phyloP scores from a whole-genome alignment of 768 basidiomycete species.

The Boletus vermiculosoides region DNA sequence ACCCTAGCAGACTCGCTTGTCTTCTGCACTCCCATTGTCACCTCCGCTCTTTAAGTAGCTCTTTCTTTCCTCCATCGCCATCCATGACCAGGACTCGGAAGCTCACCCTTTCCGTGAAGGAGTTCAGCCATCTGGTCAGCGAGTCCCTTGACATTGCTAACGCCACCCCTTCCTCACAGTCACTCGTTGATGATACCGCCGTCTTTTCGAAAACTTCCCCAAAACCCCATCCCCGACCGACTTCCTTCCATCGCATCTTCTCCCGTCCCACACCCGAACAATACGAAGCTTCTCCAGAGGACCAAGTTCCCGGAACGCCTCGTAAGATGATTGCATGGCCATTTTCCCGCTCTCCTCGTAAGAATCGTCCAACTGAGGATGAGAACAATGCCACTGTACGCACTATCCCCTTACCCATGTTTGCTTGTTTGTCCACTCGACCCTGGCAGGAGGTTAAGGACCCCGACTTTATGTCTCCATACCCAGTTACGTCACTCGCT shows the following conservation, averaged over 20 bases:
- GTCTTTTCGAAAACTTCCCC: slow-evolving; percentile 18
- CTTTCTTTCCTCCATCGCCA: not conserved
- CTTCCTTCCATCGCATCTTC: slow-evolving; percentile 33
- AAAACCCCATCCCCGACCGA: slow-evolving; percentile 19
- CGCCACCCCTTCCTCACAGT: slow-evolving; percentile 8
- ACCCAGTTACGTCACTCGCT: slow-evolving; percentile 18
- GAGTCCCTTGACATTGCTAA: slow-evolving; percentile 30
- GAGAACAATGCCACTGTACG: slow-evolving; percentile 15
- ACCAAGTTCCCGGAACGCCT: slow-evolving; percentile 13
- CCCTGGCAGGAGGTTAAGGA: slow-evolving; percentile 6
- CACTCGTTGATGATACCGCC: slow-evolving; percentile 24
- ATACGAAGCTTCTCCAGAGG: slow-evolving; percentile 7
- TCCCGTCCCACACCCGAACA: slow-evolving; percentile 22
- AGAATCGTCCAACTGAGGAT: slow-evolving; percentile 12
- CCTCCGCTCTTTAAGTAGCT: not conserved
- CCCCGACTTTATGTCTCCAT: slow-evolving; percentile 10
- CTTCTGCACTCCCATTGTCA: not conserved
- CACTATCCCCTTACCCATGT: not conserved
- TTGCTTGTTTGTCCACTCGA: slow-evolving; percentile 5
- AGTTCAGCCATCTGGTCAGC: slow-evolving; percentile 36
- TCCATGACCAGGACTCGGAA: slow-evolving; percentile 30
- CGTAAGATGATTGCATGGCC: slow-evolving; percentile 33
- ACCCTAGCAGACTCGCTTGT: slow-evolving; percentile 21
- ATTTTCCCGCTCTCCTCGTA: slow-evolving; percentile 28
- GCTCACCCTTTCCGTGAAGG: slow-evolving; percentile 29